Evolutionary conservation across 306 rosid species (phyloP).

Genomic region (Echinosophora koreensis): DNA sequence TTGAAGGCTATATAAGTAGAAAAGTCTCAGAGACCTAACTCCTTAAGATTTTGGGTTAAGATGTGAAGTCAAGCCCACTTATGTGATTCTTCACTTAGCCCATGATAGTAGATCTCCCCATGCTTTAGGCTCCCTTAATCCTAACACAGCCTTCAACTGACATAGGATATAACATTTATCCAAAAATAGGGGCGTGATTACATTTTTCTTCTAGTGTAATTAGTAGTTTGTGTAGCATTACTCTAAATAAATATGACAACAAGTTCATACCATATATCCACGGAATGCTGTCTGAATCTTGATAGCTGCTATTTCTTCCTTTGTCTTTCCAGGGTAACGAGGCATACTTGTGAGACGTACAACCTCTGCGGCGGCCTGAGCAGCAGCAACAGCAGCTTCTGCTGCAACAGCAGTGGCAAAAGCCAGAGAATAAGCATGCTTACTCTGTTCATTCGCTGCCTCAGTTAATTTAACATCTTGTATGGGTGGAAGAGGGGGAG

Average conservation of each 20-base stretch:
- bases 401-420: conserved; percentile 80
- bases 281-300: conserved; percentile 71
- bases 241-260: neutral
- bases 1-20: no score
- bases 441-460: conserved; percentile 67
- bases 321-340: conserved; percentile 45
- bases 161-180: no score
- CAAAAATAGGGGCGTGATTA: neutral
- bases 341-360: conserved; percentile 71
- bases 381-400: conserved; percentile 74
- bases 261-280: conserved; percentile 69
- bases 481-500: conserved; percentile 42
- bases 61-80: no score
- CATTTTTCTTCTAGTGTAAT: neutral
- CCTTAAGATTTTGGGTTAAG: no score
- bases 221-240: neutral
- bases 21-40: no score
- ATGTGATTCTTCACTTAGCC: no score
- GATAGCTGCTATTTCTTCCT: conserved; percentile 69
- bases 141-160: no score
- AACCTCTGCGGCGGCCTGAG: conserved; percentile 77
- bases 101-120: no score
- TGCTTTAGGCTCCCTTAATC: no score
- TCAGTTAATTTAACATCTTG: conserved; percentile 54
- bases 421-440: conserved; percentile 77